Conservation (phyloP, 805 yeast genomes). For the Cyberlindnera americana region DNA sequence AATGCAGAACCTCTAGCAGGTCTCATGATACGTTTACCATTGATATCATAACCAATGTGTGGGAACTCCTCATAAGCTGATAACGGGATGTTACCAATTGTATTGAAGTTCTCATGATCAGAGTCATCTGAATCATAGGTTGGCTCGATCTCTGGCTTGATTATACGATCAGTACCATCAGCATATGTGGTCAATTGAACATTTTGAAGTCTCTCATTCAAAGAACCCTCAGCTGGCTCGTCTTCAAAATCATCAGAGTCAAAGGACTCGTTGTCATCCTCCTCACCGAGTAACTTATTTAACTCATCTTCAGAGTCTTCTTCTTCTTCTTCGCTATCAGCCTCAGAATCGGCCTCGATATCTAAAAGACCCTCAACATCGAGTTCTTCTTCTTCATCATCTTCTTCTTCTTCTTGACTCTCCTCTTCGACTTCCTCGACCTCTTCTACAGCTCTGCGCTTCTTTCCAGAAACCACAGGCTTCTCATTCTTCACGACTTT, state of each 20-base stretch:
- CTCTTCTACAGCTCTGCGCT: constrained; percentile 21
- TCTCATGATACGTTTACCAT: constrained; percentile 97
- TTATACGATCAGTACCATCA: constrained; percentile 76
- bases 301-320: constrained; percentile 60
- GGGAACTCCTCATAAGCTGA: constrained; percentile 97
- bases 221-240: constrained; percentile 44
- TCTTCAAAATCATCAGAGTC: constrained; percentile 48
- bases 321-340: constrained; percentile 17
- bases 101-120: constrained; percentile 75
- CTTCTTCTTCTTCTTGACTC: constrained; percentile 10
- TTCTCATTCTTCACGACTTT: constrained; percentile 2
- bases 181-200: constrained; percentile 49
- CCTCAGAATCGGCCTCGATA: constrained; percentile 19
- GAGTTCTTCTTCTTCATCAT: constrained; percentile 17
- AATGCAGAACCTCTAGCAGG: constrained; percentile 97
- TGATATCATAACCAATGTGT: constrained; percentile 93
- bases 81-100: constrained; percentile 91
- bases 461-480: constrained; percentile 11
- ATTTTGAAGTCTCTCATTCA: constrained; percentile 13
- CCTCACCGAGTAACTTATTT: constrained; percentile 55
- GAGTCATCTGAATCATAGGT: constrained; percentile 93
- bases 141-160: constrained; percentile 90
- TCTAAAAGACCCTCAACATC: constrained; percentile 37
- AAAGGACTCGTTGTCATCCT: constrained; percentile 35
- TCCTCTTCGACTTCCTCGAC: constrained; percentile 8